Base-by-base conservation (phyloP, 306 rosid genomes). In the Quercus aquifolioides region DNA sequence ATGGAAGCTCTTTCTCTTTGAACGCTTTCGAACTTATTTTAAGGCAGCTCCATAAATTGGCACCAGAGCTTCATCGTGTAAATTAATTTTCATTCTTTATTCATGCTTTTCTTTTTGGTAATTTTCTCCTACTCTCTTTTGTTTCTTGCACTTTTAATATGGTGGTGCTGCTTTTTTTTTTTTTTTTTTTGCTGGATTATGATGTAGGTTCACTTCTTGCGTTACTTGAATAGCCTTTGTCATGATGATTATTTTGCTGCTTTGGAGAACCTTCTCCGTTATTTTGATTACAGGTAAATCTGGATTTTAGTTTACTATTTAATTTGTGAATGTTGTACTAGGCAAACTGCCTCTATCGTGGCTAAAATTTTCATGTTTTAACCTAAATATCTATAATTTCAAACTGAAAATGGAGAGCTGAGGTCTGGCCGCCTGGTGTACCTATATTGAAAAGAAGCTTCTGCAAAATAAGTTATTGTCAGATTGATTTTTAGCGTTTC, bases 11-110 rank as follows among this genome's bases (percentile, higher is more conserved):
- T 63, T 85, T 86, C 80, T 86, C 99, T 68, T 87, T 87, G 80
- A 92, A 95, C 82, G 92, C 88, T 78, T 86, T 95, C 79, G 97
- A 92, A 80, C 74, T 76, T 71, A 81, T 90, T 76, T 78, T 95
- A 69, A 87, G 71, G 79, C 97, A 93, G 84, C 94, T 95, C 81
- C 97, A 91, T 49, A 95, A 87, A 78, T 84, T 90, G 84, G 99
- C 99, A 26, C 99, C 98, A 9, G 97, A 95, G 86, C 92, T 95
- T 20, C 99, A 95, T 85, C 94, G 97, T 52, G 97, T 91, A 80
- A 86, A 89, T 82, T 80, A 71, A 74, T 68, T 60, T 26, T 57
- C 38, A 71, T 49, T 49, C 49, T 54, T 57, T 56, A 72, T 30
- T 26, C 33, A 5, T 68, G 12, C 15, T 19, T 68, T 76, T 20